Conservation (phyloP, 2,329 filamentous ascomycete genomes). For the Metarhizium sp. region DNA sequence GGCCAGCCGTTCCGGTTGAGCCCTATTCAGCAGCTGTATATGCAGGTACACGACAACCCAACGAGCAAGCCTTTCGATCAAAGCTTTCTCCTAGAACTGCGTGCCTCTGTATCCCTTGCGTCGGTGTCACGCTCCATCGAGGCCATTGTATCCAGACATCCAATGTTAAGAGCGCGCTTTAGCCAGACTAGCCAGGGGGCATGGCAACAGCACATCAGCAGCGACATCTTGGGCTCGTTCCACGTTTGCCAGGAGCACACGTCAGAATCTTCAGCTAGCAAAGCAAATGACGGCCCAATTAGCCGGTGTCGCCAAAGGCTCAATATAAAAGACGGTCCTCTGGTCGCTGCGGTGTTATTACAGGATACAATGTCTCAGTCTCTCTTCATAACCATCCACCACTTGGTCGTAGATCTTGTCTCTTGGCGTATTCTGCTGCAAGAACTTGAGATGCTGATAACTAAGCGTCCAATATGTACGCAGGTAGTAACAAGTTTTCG, state of each 20-base stretch:
- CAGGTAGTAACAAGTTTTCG: too few species aligned
- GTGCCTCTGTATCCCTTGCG: too few species aligned
- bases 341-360: background rate
- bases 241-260: background rate
- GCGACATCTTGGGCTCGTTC: background rate
- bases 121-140: background rate
- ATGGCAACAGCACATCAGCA: background rate
- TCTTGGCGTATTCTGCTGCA: background rate
- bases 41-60: background rate
- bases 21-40: background rate
- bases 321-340: background rate
- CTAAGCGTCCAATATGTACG: too few species aligned
- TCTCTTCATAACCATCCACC: background rate
- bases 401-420: background rate
- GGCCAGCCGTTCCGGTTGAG: background rate
- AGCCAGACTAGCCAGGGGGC: background rate
- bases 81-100: background rate
- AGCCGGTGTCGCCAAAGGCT: background rate
- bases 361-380: background rate
- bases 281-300: background rate
- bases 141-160: background rate
- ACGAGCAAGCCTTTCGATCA: background rate
- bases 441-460: background rate
- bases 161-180: background rate
- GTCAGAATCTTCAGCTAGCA: background rate